Evolutionary conservation across 148 eudicot species (phyloP).

Genomic region (Nepenthes gracilis): DNA sequence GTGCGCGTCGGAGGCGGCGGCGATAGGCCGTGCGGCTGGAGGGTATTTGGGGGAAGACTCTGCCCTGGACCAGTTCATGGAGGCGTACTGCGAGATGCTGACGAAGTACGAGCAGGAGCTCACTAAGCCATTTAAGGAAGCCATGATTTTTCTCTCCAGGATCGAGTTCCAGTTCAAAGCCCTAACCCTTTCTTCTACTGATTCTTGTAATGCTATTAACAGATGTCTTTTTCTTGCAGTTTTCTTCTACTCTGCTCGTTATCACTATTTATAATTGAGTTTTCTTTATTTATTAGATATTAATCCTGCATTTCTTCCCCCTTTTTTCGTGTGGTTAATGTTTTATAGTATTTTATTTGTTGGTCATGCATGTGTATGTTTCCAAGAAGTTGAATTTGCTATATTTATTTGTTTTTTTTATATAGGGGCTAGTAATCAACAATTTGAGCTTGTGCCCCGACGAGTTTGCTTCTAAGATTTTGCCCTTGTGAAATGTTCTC

Average conservation of each 20-base stretch:
- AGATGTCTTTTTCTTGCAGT: neutral
- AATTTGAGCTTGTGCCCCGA: too few species aligned
- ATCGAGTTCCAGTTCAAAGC: slow-evolving; percentile 84
- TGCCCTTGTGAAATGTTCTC: too few species aligned
- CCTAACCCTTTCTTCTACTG: slow-evolving; percentile 42
- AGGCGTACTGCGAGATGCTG: slow-evolving; percentile 95
- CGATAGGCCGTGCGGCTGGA: slow-evolving; percentile 8
- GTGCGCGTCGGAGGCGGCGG: slow-evolving; percentile 26
- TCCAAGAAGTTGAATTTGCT: slow-evolving; percentile 11
- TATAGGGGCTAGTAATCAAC: too few species aligned
- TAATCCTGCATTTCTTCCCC: too few species aligned
- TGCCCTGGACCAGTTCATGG: slow-evolving; percentile 92
- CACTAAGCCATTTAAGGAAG: slow-evolving; percentile 88
- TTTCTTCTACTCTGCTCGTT: slow-evolving; percentile 13
- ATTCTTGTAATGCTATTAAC: slow-evolving; percentile 32
- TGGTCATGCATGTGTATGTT: slow-evolving; percentile 31
- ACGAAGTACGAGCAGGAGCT: slow-evolving; percentile 85
- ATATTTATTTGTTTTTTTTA: too few species aligned
- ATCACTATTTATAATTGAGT: neutral
- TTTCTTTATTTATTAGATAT: neutral
- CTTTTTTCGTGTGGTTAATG: too few species aligned
- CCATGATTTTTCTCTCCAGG: slow-evolving; percentile 82
- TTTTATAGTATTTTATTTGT: neutral
- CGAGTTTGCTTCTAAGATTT: too few species aligned
- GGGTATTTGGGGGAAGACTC: slow-evolving; percentile 72